Evolutionary conservation across 2,329 filamentous ascomycete genomes (phyloP), one percentile per base, ranked within the genome.

Genomic region (Fusarium humuli): DNA sequence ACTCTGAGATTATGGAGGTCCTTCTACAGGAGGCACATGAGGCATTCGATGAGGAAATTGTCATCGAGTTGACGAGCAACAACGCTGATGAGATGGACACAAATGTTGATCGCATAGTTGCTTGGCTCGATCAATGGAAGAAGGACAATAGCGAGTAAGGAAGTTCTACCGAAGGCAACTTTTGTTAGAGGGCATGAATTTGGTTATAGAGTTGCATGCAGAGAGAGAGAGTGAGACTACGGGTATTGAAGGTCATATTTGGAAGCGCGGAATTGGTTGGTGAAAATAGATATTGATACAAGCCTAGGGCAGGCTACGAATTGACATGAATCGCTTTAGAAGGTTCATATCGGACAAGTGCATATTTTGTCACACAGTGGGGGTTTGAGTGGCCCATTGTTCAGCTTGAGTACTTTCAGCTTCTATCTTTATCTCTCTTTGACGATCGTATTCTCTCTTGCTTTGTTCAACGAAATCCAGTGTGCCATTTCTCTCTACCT

Each of bases 1-100:
- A 99, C 80, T 92, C 93, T 30, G 96, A 99, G 83, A 98, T 99
- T 77, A 98, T 99, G 91, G 92, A 97, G 77, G 93, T 98, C 27
- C 83, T 99, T 59, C 84, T 97, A 22, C 91, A 97, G 73, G 96
- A 99, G 83, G 96, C 96, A 32, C 86, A 90, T 65, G 94, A 97
- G 69, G 89, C 92, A 13, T 99, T 95, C 76, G 92, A 93, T 57
- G 89, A 92, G 79, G 90, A 96, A 77, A 93, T 97, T 73, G 91
- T 99, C 40, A 92, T 98, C 27, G 94, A 97, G 81, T 82, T 99
- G 76, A 89, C 84, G 76, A 98, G 95, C 80, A 92, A 97, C 78
- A 87, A 87, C 57, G 86, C 90, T 4, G 91, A 94, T 54, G 93
- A 98, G 80, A 92, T 99, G 79, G 95, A 99, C 75, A 87, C 83